Base-by-base conservation (phyloP, 106 monocot genomes). In the Xerophyta viscosa region DNA sequence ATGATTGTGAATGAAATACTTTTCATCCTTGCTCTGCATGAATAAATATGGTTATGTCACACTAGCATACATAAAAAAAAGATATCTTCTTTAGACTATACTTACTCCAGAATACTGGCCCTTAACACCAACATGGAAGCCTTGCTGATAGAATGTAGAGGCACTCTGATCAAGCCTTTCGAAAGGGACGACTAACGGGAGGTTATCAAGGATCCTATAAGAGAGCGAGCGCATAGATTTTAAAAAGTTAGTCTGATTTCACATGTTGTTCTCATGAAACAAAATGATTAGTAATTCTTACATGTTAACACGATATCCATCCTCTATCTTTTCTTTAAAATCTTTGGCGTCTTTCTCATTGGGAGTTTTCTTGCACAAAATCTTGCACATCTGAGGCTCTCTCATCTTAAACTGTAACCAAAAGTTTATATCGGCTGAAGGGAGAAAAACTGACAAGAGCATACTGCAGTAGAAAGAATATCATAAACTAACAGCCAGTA, bases 281-380 rank as follows among this genome's bases (percentile, higher is more conserved):
- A n/a, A n/a, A n/a, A n/a, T n/a, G n/a, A 1, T 60, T 11, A 63
- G n/a, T n/a, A n/a, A n/a, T n/a, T n/a, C n/a, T 41, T 76, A 88
- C 94, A 94, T 94, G 70, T 94, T 94, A n/a, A 94, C 84, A 9
- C 66, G 69, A 41, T 94, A 94, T 29, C 84, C 94, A 47, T 94
- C 84, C 22, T 88, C 88, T 36, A 94, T 94, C 78, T 88, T 94
- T 63, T 84, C 94, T 64, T 84, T 81, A 7, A 94, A 65, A n/a
- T 78, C 76, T 47, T 88, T 85, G 0, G 70, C 88, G 36, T 73
- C 72, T 49, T 88, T 88, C 2, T 75, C 84, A 23, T 25, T 63
- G 13, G 69, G 76, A 22, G 63, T 70, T 53, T 66, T 62, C 52
- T 70, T 94, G 70, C 94, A 94, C 12, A 88, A 66, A 56, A 94